Conservation (phyloP, 2,329 filamentous ascomycete species). For the Venturia carpophila region DNA sequence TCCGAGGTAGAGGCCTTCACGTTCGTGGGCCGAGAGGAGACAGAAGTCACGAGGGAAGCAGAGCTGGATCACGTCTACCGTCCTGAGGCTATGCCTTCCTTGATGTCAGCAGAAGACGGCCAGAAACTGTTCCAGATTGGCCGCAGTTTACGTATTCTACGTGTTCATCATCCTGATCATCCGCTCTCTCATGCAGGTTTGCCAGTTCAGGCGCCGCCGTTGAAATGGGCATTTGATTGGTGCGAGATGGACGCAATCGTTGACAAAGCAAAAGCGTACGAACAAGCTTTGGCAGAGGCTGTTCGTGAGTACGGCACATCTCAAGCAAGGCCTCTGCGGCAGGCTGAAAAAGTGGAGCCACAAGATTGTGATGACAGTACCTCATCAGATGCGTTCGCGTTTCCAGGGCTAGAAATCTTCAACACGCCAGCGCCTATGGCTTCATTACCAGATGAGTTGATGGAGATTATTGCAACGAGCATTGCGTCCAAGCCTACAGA, state of each 20-base stretch:
- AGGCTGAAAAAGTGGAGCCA: neutral
- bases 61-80: slow-evolving; percentile 60
- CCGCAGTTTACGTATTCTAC: slow-evolving; percentile 64
- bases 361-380: neutral
- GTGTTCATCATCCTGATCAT: slow-evolving; percentile 62
- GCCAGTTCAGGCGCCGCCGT: slow-evolving; percentile 45
- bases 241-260: slow-evolving; percentile 58
- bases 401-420: neutral
- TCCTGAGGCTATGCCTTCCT: slow-evolving; percentile 58
- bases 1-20: slow-evolving; percentile 18
- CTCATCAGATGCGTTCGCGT: slow-evolving; percentile 2
- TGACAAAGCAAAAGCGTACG: slow-evolving; percentile 47
- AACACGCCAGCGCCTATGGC: neutral
- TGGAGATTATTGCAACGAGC: slow-evolving; percentile 25
- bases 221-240: slow-evolving; percentile 68
- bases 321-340: neutral
- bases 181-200: slow-evolving; percentile 52
- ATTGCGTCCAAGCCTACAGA: neutral
- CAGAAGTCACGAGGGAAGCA: slow-evolving; percentile 25
- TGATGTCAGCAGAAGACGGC: slow-evolving; percentile 62
- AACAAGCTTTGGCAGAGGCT: slow-evolving; percentile 35
- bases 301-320: slow-evolving; percentile 25
- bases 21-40: slow-evolving; percentile 19
- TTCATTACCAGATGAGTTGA: slow-evolving; percentile 28
- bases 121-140: slow-evolving; percentile 71